Evolutionary conservation across 2,329 filamentous ascomycete species (phyloP).

Genomic region (Pseudogymnoascus destructans): DNA sequence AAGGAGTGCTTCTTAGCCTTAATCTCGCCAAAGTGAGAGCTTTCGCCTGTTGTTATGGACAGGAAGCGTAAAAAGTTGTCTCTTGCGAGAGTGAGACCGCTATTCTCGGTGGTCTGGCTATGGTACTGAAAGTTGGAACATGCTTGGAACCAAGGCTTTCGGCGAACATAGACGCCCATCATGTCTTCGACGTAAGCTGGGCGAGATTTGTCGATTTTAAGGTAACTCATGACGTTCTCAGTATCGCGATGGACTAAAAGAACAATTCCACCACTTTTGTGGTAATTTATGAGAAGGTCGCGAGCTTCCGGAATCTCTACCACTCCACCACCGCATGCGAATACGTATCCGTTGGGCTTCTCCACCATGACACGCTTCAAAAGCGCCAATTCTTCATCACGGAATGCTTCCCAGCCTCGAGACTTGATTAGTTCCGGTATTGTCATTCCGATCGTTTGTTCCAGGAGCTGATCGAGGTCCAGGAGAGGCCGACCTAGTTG

Average conservation of each 20-base stretch:
- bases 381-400: constrained; percentile 62
- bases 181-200: constrained; percentile 91
- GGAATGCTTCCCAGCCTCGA: constrained; percentile 79
- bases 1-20: constrained; percentile 65
- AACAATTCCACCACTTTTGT: constrained; percentile 67
- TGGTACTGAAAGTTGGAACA: constrained; percentile 94
- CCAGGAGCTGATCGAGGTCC: constrained; percentile 80
- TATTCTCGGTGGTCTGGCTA: constrained; percentile 47
- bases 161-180: constrained; percentile 75
- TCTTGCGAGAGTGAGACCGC: constrained; percentile 22
- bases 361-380: constrained; percentile 63
- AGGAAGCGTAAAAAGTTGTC: constrained; percentile 65
- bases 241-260: constrained; percentile 81
- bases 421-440: constrained; percentile 76
- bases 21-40: constrained; percentile 39
- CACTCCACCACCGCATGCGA: constrained; percentile 88
- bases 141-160: constrained; percentile 78
- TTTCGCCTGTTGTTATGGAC: constrained; percentile 51
- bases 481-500: constrained; percentile 65
- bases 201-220: constrained; percentile 76
- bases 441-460: constrained; percentile 55
- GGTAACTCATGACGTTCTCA: constrained; percentile 74
- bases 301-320: constrained; percentile 77
- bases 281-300: constrained; percentile 59
- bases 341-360: constrained; percentile 62